These are phyloP conservation scores for Verticillium nubilum DNA, from an alignment of 2,329 filamentous ascomycete species.

Conservation along the genomic window DNA sequence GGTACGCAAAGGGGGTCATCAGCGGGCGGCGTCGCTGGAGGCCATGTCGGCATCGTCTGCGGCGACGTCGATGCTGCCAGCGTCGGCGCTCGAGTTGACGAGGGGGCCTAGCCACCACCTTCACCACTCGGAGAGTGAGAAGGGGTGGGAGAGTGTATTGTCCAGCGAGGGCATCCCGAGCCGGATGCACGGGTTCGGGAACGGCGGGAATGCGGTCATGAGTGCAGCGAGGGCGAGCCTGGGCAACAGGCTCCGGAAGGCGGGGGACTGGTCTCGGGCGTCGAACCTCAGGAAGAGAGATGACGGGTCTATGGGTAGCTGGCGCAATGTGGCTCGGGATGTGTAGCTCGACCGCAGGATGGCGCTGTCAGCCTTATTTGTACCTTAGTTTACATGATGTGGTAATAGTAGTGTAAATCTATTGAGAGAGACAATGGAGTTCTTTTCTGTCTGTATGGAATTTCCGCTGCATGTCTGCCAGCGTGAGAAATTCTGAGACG, in stretches of 20 bases:
- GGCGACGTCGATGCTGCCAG: slow-evolving; percentile 17
- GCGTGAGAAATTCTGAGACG: too few species aligned
- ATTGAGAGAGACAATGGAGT: too few species aligned
- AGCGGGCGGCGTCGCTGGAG: slow-evolving; percentile 3
- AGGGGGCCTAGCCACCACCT: slow-evolving; percentile 16
- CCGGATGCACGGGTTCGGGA: slow-evolving; percentile 7
- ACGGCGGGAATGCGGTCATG: slow-evolving; percentile 20
- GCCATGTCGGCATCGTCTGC: slow-evolving; percentile 1
- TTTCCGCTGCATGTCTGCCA: too few species aligned
- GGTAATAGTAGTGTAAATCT: neutral
- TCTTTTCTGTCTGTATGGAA: too few species aligned
- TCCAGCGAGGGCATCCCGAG: slow-evolving; percentile 14
- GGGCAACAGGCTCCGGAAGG: slow-evolving; percentile 43
- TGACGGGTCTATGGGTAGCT: neutral
- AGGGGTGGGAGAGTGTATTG: slow-evolving; percentile 30
- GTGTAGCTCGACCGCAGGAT: neutral
- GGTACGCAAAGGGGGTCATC: slow-evolving; percentile 23
- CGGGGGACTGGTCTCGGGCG: slow-evolving; percentile 39
- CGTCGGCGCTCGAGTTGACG: slow-evolving; percentile 17
- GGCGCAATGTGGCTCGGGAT: neutral
- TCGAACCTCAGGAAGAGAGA: slow-evolving; percentile 31
- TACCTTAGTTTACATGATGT: neutral
- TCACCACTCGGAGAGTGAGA: slow-evolving; percentile 22
- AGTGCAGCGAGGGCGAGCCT: slow-evolving; percentile 40
- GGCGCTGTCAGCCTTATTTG: neutral